Conservation (phyloP, 169 alveolate species). For the Besnoitia besnoiti region DNA sequence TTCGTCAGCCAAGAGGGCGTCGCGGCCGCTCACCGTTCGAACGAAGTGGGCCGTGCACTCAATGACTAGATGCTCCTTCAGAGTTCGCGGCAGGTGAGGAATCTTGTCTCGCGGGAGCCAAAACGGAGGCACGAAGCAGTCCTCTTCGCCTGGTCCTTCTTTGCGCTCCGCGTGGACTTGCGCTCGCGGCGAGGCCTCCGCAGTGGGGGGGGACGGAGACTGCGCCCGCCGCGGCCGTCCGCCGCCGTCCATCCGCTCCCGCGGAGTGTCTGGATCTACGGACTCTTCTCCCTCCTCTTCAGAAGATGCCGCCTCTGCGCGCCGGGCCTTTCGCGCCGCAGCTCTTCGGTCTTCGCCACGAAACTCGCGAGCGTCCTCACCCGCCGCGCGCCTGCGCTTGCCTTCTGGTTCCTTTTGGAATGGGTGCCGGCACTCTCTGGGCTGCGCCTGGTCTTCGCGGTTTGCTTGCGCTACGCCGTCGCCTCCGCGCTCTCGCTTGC, state of each 20-base stretch:
- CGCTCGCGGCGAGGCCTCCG: too few relatives aligned
- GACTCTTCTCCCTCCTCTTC: not conserved
- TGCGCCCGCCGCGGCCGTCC: too few relatives aligned
- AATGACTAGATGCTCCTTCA: conserved; percentile 63
- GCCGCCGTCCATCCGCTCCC: too few relatives aligned
- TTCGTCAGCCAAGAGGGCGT: not conserved
- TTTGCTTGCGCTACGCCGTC: not conserved
- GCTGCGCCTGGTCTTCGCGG: not conserved
- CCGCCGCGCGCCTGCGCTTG: too few relatives aligned
- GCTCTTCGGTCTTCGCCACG: not conserved
- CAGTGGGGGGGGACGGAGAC: too few relatives aligned
- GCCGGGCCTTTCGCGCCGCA: too few relatives aligned
- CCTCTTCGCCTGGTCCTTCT: not conserved
- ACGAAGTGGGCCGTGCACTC: conserved; percentile 68
- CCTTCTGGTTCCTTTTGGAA: too few relatives aligned
- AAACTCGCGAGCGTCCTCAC: too few relatives aligned
- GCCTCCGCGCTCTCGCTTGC: not conserved
- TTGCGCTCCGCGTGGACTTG: too few relatives aligned
- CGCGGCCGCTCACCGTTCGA: conserved; percentile 52
- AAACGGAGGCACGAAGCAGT: conserved; percentile 47
- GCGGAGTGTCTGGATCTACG: too few relatives aligned
- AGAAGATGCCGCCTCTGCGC: not conserved
- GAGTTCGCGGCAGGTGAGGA: conserved; percentile 33
- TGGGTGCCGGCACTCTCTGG: too few relatives aligned
- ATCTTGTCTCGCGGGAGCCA: conserved; percentile 2